These are phyloP conservation scores for Artemisia tridentata DNA, from an alignment of 129 eudicot species.

Conservation along the genomic window DNA sequence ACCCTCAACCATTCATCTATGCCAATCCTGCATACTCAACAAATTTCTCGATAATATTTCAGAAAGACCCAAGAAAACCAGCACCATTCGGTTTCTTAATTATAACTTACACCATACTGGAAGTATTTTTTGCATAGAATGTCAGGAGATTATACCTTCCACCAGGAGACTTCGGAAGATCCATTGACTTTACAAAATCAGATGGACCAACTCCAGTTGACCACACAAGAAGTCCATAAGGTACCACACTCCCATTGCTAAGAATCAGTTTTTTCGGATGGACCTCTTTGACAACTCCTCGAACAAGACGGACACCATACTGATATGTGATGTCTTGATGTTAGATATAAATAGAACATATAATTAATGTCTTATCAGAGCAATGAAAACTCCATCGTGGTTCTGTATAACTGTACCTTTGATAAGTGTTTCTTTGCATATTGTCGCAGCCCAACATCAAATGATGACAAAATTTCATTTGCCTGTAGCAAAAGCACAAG, in stretches of 20 bases:
- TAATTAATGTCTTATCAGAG: not conserved
- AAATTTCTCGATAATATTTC: not conserved
- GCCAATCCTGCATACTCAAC: slow-evolving; percentile 53
- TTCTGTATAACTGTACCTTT: slow-evolving; percentile 46
- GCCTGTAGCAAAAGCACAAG: slow-evolving; percentile 53
- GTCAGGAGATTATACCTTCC: slow-evolving; percentile 55
- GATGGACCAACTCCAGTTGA: slow-evolving; percentile 98
- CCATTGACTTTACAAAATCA: slow-evolving; percentile 63
- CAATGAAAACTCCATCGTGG: not conserved
- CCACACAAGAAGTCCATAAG: slow-evolving; percentile 96
- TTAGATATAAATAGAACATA: not conserved
- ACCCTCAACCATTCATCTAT: slow-evolving; percentile 89
- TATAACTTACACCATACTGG: not conserved
- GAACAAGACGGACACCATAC: slow-evolving; percentile 88
- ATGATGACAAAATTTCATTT: slow-evolving; percentile 90
- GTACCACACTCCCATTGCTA: slow-evolving; percentile 87
- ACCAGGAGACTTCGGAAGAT: slow-evolving; percentile 80
- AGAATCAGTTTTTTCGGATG: slow-evolving; percentile 59
- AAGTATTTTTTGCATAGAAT: not conserved
- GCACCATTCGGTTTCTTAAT: not conserved
- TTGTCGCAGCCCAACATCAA: slow-evolving; percentile 78
- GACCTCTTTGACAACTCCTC: slow-evolving; percentile 91
- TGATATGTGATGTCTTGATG: slow-evolving; percentile 14
- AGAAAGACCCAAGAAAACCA: not conserved
- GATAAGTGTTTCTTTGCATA: slow-evolving; percentile 87